Conservation (phyloP, 768 basidiomycete species). For the Auricularia heimuer region DNA sequence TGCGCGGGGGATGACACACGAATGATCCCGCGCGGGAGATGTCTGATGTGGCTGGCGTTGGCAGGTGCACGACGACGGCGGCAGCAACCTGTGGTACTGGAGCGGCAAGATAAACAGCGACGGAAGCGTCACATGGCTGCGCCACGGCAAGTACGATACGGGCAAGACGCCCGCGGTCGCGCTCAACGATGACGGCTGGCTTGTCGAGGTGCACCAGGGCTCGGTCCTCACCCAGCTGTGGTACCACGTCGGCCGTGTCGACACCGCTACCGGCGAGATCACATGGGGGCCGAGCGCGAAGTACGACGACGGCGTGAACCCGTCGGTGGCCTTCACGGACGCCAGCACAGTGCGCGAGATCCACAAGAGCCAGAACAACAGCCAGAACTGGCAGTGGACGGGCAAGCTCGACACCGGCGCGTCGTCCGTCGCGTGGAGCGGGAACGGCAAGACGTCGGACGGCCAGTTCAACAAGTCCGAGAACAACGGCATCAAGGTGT, state of each 20-base stretch:
- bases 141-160: slow-evolving; percentile 1
- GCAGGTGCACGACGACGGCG: slow-evolving; percentile 1
- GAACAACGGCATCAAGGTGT: background rate
- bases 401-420: background rate
- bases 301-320: background rate
- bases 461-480: background rate
- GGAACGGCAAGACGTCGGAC: background rate
- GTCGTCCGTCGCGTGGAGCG: background rate
- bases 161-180: background rate
- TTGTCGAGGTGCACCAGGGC: background rate
- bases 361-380: background rate
- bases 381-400: background rate
- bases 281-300: background rate
- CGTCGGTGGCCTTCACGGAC: background rate
- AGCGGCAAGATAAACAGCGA: background rate
- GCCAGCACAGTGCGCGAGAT: background rate
- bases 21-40: background rate
- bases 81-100: slow-evolving; percentile 2
- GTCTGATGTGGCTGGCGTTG: background rate
- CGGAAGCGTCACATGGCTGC: background rate
- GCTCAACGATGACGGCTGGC: background rate
- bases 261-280: background rate
- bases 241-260: background rate
- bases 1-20: background rate
- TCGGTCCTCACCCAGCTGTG: background rate